Conservation (phyloP, 2,329 filamentous ascomycete species). For the Ophiocordyceps camponoti-floridani region DNA sequence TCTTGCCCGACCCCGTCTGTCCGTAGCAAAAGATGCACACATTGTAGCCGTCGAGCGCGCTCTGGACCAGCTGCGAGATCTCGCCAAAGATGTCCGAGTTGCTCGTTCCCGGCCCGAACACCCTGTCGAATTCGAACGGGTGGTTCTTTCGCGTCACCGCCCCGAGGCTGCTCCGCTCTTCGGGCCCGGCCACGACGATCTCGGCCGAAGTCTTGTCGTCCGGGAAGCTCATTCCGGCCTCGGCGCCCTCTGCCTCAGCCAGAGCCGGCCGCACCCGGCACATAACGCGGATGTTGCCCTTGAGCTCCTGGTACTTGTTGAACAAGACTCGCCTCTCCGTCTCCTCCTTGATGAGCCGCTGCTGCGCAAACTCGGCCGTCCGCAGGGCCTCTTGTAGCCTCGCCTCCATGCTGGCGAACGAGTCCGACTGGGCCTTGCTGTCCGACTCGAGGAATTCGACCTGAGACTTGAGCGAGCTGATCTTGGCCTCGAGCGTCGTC, state of each 20-base stretch:
- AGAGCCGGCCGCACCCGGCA: slow-evolving; percentile 75
- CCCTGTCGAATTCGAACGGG: slow-evolving; percentile 81
- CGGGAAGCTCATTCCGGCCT: slow-evolving; percentile 63
- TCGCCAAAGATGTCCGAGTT: slow-evolving; percentile 88
- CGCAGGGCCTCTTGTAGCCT: slow-evolving; percentile 62
- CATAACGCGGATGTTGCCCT: slow-evolving; percentile 97
- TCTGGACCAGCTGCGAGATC: slow-evolving; percentile 92
- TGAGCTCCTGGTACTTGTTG: slow-evolving; percentile 94
- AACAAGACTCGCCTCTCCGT: slow-evolving; percentile 80
- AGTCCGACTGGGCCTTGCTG: slow-evolving; percentile 72
- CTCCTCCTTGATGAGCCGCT: slow-evolving; percentile 82
- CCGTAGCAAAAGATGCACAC: slow-evolving; percentile 99
- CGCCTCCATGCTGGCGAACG: slow-evolving; percentile 66
- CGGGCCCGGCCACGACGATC: slow-evolving; percentile 65
- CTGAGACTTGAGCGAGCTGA: slow-evolving; percentile 60
- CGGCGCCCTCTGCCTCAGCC: slow-evolving; percentile 37
- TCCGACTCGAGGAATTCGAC: slow-evolving; percentile 83
- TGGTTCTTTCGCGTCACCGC: slow-evolving; percentile 62
- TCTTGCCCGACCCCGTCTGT: slow-evolving; percentile 94
- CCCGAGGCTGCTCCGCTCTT: slow-evolving; percentile 66
- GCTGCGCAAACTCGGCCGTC: slow-evolving; percentile 49
- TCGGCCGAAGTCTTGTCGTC: slow-evolving; percentile 75
- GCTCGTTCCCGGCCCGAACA: slow-evolving; percentile 60
- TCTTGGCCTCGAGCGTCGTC: slow-evolving; percentile 53
- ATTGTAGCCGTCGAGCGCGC: slow-evolving; percentile 91